phyloP scores from a whole-genome alignment of 2,329 filamentous ascomycete genomes.

The Cladorrhinum sp. region DNA sequence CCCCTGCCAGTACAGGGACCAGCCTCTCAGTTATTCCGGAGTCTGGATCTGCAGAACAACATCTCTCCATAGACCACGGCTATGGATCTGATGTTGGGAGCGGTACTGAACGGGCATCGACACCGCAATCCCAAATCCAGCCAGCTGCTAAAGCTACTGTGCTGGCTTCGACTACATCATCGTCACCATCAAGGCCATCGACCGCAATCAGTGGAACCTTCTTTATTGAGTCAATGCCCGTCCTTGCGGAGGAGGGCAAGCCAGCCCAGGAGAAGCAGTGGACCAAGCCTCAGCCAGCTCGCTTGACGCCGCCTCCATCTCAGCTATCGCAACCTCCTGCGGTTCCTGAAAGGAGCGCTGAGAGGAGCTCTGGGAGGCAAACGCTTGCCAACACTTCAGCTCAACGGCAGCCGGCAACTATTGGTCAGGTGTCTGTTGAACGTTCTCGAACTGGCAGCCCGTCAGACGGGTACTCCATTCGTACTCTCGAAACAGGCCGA shows the following conservation, averaged over 20 bases:
- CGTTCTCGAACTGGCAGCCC: conserved; percentile 32
- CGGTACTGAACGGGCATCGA: conserved; percentile 16
- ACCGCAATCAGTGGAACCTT: conserved; percentile 27
- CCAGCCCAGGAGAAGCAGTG: conserved; percentile 23
- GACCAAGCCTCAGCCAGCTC: conserved; percentile 6
- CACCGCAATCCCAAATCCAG: conserved; percentile 27
- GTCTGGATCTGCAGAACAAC: conserved; percentile 8
- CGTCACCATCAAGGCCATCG: conserved; percentile 22
- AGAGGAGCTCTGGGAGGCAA: conserved; percentile 29
- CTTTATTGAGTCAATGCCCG: conserved; percentile 35
- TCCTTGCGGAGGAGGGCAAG: conserved; percentile 34
- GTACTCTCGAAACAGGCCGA: conserved; percentile 16
- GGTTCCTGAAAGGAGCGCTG: conserved; percentile 31
- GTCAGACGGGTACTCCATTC: conserved; percentile 31
- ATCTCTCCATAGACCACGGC: conserved; percentile 8
- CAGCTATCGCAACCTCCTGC: conserved; percentile 12
- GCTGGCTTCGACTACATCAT: conserved; percentile 31
- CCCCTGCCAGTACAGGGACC: conserved; percentile 5
- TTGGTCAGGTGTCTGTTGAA: conserved; percentile 41
- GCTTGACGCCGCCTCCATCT: conserved; percentile 14
- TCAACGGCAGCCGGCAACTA: conserved; percentile 29
- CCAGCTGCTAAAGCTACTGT: conserved; percentile 36
- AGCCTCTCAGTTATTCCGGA: conserved; percentile 17
- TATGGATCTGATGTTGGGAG: conserved; percentile 28
- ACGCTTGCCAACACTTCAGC: conserved; percentile 22